Conservation (phyloP, 78 protist genomes). For the Speleostelium caveatum region DNA sequence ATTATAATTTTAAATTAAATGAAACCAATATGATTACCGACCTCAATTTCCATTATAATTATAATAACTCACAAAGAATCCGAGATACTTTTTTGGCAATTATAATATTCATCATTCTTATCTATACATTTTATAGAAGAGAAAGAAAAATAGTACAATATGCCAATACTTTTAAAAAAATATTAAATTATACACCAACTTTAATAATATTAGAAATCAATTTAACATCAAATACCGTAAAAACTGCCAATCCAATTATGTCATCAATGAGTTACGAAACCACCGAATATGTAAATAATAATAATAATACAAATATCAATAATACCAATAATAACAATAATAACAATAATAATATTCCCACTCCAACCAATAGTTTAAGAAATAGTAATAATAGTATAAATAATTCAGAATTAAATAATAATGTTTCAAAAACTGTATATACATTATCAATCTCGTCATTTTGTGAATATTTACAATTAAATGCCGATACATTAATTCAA, state of each 20-base stretch:
- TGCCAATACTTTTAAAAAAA: conserved; percentile 40
- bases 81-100: neutral
- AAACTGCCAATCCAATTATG: conserved; percentile 23
- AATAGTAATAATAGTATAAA: no score
- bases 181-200: conserved; percentile 56
- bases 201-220: conserved; percentile 38
- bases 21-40: neutral
- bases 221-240: conserved; percentile 14
- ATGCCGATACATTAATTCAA: neutral
- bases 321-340: neutral
- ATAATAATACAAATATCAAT: neutral
- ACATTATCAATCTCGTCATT: conserved; percentile 3
- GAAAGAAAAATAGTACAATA: conserved; percentile 15
- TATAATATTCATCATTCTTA: conserved; percentile 9
- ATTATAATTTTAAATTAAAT: no score
- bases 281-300: conserved; percentile 1
- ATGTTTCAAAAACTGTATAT: neutral
- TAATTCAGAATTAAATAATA: conserved; percentile 1
- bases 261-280: neutral
- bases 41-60: neutral
- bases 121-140: conserved; percentile 24
- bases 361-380: neutral
- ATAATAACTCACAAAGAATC: neutral
- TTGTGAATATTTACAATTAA: conserved; percentile 28
- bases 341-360: neutral